Conservation (phyloP, 306 rosid species). For the Castanospermum australe region DNA sequence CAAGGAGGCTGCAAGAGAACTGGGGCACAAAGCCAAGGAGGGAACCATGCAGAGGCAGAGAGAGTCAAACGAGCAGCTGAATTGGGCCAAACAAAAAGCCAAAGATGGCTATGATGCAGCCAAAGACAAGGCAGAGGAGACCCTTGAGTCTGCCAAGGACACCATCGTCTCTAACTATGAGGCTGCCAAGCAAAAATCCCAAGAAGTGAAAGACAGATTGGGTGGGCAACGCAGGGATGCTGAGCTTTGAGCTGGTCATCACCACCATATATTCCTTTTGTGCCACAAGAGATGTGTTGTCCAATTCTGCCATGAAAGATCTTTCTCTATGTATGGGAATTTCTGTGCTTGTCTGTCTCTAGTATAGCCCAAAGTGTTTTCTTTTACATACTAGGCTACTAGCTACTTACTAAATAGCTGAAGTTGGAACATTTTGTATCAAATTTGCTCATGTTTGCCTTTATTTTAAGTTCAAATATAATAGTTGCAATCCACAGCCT, state of each 20-base stretch:
- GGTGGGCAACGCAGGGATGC: conserved; percentile 41
- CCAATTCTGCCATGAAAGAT: background rate
- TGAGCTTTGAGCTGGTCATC: conserved; percentile 51
- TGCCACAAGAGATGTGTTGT: conserved; percentile 3
- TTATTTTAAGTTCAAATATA: background rate
- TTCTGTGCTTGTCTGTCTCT: background rate
- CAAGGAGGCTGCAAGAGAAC: background rate
- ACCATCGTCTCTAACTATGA: conserved; percentile 28
- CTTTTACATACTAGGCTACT: background rate
- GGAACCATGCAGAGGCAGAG: background rate
- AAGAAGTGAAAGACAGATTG: conserved; percentile 25
- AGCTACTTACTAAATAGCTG: background rate
- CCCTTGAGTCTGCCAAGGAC: conserved; percentile 27
- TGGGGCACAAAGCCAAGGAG: background rate
- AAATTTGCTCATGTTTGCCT: background rate
- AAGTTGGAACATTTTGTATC: conserved; percentile 1
- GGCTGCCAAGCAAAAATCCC: conserved; percentile 41
- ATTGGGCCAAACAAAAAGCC: conserved; percentile 23
- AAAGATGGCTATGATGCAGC: conserved; percentile 17
- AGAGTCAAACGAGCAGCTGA: conserved; percentile 3
- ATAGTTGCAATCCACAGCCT: background rate
- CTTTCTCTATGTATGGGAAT: background rate
- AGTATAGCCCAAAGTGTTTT: background rate
- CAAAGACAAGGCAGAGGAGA: conserved; percentile 21
- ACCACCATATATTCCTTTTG: background rate